Base-by-base conservation (phyloP, 202 grass and related monocot genomes). In the Zizania palustris region DNA sequence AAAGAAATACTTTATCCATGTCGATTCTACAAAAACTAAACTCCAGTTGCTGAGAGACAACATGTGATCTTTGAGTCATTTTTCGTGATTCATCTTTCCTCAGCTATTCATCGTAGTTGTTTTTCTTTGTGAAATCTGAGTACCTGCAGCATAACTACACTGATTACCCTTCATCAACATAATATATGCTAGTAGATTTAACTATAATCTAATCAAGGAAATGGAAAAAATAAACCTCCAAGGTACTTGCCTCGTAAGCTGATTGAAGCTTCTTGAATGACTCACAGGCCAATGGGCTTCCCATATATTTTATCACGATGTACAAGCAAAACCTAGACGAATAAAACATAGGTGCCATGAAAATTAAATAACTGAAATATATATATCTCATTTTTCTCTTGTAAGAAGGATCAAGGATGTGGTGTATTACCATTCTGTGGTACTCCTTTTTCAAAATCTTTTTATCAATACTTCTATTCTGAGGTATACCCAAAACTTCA, bases 181-280 rank as follows among this genome's bases (percentile, higher is more conserved):
- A 67, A 22, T 1, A 59, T 72, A 78, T 19, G 3, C 36, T 65
- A 49, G n/a, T 6, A 60, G 43, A 60, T 16, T 65, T 50, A 60
- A 57, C 34, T 56, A 13, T 55, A 73, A 73, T 79, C 13, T 75
- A 84, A 35, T 21, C 11, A 77, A 57, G 0, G 10, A 83, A 54
- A 65, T 69, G 9, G 1, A 2, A 39, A 77, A 39, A 8, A 58
- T 68, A 73, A 53, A 73, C 46, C 75, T 76, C 20, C 45, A 68
- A 69, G 41, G n/a, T 39, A 89, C 85, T 89, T 93, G 75, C 96
- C 96, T 99, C 96, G 61, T 96, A 99, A 69, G 96, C 92, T 80
- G 87, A 96, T 45, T 99, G 96, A 90, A 99, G 92, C 84, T 96
- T 99, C 84, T 99, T 99, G 63, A 99, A 99, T 84, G 96, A 96